Evolutionary conservation across 176 grass and related monocot species (phyloP).

Genomic region (Elaeis guineensis): DNA sequence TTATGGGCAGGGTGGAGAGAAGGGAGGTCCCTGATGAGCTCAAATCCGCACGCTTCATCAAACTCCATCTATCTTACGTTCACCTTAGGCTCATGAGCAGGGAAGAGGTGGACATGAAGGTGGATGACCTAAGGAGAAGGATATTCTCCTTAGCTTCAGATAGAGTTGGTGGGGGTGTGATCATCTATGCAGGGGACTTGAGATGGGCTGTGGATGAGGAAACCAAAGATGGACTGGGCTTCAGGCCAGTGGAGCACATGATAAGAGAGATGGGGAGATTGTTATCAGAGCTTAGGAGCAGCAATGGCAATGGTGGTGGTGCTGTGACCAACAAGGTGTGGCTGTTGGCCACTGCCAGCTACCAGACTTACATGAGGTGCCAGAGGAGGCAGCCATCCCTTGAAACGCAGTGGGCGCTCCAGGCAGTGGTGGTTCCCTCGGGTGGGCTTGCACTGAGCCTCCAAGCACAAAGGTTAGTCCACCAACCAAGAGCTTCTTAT

Average conservation of each 20-base stretch:
- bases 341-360: slow-evolving; percentile 64
- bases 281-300: slow-evolving; percentile 11
- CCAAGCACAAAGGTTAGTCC: slow-evolving; percentile 54
- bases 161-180: slow-evolving; percentile 24
- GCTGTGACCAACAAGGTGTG: slow-evolving; percentile 26
- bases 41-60: slow-evolving; percentile 46
- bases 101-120: slow-evolving; percentile 42
- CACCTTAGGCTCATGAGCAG: slow-evolving; percentile 67
- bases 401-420: slow-evolving; percentile 55
- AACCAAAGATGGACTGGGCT: slow-evolving; percentile 5
- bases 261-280: slow-evolving; percentile 51
- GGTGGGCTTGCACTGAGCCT: slow-evolving; percentile 43
- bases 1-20: slow-evolving; percentile 47
- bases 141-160: slow-evolving; percentile 28
- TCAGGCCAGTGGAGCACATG: slow-evolving; percentile 64
- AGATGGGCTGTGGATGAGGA: slow-evolving; percentile 66
- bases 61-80: slow-evolving; percentile 68
- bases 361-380: slow-evolving; percentile 80
- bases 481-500: background rate
- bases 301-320: background rate
- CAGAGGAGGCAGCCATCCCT: slow-evolving; percentile 43
- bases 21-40: slow-evolving; percentile 69
- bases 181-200: slow-evolving; percentile 69
- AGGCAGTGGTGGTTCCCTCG: slow-evolving; percentile 62
- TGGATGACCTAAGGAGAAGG: slow-evolving; percentile 56